Evolutionary conservation across 2,329 filamentous ascomycete genomes (phyloP).

Genomic region (Colletotrichum noveboracense): DNA sequence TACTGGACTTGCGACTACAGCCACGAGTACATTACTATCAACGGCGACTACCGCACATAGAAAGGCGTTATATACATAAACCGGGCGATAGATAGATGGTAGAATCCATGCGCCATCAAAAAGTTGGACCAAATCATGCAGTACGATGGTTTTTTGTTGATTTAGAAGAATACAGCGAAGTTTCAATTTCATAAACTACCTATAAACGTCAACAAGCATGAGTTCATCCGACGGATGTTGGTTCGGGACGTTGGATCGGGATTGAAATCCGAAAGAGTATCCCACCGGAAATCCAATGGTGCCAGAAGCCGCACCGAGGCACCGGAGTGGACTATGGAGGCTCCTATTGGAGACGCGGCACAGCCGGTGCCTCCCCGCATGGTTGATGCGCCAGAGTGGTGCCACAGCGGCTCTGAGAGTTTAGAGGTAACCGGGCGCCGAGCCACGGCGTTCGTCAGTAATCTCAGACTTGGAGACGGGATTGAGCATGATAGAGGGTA

Average conservation of each 20-base stretch:
- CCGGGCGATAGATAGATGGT: not conserved
- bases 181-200: not conserved
- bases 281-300: not conserved
- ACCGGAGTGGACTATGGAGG: not conserved
- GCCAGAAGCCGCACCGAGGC: conserved; percentile 13
- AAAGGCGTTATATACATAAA: not conserved
- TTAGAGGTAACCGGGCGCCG: not conserved
- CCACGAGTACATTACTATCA: conserved; percentile 78
- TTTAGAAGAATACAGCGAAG: not conserved
- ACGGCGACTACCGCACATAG: conserved; percentile 69
- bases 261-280: not conserved
- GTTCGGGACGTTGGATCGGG: not conserved
- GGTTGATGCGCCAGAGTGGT: not conserved
- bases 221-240: not conserved
- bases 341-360: conserved; percentile 6
- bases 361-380: not conserved
- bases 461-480: not conserved
- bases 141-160: not conserved
- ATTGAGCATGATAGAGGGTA: not conserved
- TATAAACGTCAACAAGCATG: not conserved
- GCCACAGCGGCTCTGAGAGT: not conserved
- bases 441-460: not conserved
- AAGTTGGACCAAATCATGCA: not conserved
- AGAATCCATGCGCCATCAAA: not conserved
- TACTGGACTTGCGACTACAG: conserved; percentile 91